These are phyloP conservation scores for Mychonastes homosphaera DNA, from an alignment of 139 green algal genomes.

Conservation along the genomic window DNA sequence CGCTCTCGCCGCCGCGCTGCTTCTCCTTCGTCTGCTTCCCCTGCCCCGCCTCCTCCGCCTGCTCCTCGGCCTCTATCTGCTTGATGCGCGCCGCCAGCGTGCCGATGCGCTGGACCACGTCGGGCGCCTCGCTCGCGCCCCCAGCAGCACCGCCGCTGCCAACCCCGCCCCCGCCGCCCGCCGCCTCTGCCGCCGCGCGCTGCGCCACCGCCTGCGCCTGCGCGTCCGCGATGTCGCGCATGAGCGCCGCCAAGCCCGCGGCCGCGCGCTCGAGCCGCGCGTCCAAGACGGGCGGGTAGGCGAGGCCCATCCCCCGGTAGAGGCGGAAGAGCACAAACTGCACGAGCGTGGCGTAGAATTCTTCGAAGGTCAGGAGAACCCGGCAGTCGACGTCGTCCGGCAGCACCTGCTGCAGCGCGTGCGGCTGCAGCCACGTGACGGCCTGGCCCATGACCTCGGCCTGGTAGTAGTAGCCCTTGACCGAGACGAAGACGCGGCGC, in stretches of 20 bases:
- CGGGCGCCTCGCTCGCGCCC: conserved; percentile 4
- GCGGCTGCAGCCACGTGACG: conserved; percentile 94
- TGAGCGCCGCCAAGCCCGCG: conserved; percentile 59
- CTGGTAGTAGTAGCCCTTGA: conserved; percentile 97
- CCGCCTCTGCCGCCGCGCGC: conserved; percentile 6
- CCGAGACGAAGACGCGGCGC: conserved; percentile 85
- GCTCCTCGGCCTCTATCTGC: conserved; percentile 22
- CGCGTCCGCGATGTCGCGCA: conserved; percentile 55
- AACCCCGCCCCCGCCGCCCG: not conserved
- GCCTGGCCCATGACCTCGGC: conserved; percentile 82
- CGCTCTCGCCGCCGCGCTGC: conserved; percentile 8
- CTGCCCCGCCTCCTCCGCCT: not conserved
- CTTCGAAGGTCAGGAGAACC: conserved; percentile 98
- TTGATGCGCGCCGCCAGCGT: conserved; percentile 22
- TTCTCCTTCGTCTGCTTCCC: conserved; percentile 7
- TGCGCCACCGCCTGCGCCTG: conserved; percentile 4
- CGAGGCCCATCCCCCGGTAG: conserved; percentile 71
- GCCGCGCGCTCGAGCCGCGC: conserved; percentile 58
- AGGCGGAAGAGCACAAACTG: conserved; percentile 96
- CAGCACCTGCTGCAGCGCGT: conserved; percentile 75
- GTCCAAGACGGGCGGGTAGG: conserved; percentile 84
- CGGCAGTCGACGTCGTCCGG: conserved; percentile 92
- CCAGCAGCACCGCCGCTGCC: not conserved
- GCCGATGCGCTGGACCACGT: conserved; percentile 12
- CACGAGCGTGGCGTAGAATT: conserved; percentile 89